These are phyloP conservation scores for Proliferodiscus dingleyae DNA, from an alignment of 2,329 filamentous ascomycete genomes.

Conservation along the genomic window DNA sequence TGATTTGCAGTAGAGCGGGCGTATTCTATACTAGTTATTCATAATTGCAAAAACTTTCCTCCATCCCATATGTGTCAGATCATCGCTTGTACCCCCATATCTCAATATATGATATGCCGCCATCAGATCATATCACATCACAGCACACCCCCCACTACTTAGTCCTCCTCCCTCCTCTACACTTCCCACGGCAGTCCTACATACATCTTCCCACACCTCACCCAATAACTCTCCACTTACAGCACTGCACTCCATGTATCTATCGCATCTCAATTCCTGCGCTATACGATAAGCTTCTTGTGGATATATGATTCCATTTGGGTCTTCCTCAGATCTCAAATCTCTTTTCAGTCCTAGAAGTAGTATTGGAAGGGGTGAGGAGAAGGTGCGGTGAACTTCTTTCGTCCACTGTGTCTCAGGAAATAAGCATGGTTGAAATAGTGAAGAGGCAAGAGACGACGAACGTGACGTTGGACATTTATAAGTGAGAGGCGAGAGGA, in stretches of 20 bases:
- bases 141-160: slow-evolving; percentile 49
- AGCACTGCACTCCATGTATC: slow-evolving; percentile 61
- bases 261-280: slow-evolving; percentile 55
- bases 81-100: no score
- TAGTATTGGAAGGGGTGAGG: slow-evolving; percentile 46
- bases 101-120: no score
- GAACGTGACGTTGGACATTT: slow-evolving; percentile 52
- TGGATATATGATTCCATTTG: slow-evolving; percentile 56
- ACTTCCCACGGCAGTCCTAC: slow-evolving; percentile 48
- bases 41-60: no score
- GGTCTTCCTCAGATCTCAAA: slow-evolving; percentile 50
- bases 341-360: slow-evolving; percentile 59
- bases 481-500: slow-evolving; percentile 53
- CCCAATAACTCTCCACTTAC: slow-evolving; percentile 54
- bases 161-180: slow-evolving; percentile 41
- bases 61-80: no score
- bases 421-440: neutral
- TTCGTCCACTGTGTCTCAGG: slow-evolving; percentile 47
- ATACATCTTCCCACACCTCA: slow-evolving; percentile 57
- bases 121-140: slow-evolving; percentile 43
- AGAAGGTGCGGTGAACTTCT: slow-evolving; percentile 46
- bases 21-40: no score
- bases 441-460: slow-evolving; percentile 19
- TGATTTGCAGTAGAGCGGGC: neutral
- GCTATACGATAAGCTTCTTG: slow-evolving; percentile 54